Base-by-base conservation (phyloP, 257 asterid genomes). In the Salvia rosmarinus region DNA sequence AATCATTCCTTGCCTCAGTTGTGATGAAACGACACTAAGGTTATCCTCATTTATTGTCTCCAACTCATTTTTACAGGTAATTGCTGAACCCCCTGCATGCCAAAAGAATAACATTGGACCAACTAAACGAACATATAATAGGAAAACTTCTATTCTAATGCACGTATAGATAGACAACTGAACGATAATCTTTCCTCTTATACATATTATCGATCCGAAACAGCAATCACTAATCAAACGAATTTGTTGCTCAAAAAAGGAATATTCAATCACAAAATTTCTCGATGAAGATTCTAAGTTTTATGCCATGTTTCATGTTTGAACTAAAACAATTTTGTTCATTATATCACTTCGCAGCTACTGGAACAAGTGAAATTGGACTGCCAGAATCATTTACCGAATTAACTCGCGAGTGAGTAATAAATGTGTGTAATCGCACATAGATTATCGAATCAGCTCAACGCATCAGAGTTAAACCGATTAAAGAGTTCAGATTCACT, bases 1-100 rank as follows among this genome's bases (percentile, higher is more conserved):
- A 69, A 83, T 74, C 95, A 94, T 86, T 9, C 89, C 83, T 82
- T 88, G 77, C 76, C 93, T 82, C 16, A 94, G 89, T 83, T 94
- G 99, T 32, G 88, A 82, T 8, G 96, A 82, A 56, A 94, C 95
- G 32, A 61, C 47, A 20, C 46, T 74, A 68, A 94, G 94, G 77
- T 79, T 87, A 39, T 86, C 88, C 79, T 79, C 93, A 58, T 94
- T 68, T 82, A 91, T 83, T 1, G 87, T 88, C 83, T 91, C 99
- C 43, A 94, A 77, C 57, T 89, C 92, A 82, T 91, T 83, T 78
- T 94, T 94, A 81, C 86, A 72, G 50, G 99, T 89, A 50, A 94
- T 91, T 61, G 99, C 99, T 72, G 98, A 79, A 59, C 99, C 99
- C 16, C 99, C 99, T 91, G 83, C 61, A 70, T 49, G 43, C 58